Percentiles rank a stretch among this genome's conserved stretches.
Conservation (phyloP, 2,329 filamentous ascomycete species). For the Diaporthe citri region DNA sequence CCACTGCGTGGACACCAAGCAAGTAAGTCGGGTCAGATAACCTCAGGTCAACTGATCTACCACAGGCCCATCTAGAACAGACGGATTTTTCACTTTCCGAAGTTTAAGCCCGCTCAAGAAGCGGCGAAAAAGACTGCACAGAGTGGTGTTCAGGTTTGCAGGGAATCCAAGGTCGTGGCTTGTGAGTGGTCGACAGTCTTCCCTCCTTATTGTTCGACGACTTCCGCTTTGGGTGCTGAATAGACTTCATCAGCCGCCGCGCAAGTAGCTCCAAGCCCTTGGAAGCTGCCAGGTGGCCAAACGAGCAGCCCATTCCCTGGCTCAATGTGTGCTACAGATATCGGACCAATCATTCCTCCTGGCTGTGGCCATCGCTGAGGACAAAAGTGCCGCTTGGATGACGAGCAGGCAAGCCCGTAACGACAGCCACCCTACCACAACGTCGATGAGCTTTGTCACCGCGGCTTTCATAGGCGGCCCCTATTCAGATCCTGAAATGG, state of each 20-base stretch:
- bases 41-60: background rate
- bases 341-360: background rate
- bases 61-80: background rate
- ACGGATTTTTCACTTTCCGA: background rate
- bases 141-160: background rate
- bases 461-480: conserved; percentile 16
- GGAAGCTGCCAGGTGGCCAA: background rate
- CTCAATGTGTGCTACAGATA: no score
- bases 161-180: background rate
- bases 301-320: background rate
- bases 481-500: conserved; percentile 34
- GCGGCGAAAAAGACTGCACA: background rate
- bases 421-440: background rate
- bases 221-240: conserved; percentile 29
- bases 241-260: conserved; percentile 17
- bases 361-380: background rate
- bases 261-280: background rate
- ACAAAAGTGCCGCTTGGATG: background rate
- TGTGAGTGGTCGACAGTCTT: background rate
- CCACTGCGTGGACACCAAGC: no score
- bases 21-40: background rate
- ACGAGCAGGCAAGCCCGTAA: background rate
- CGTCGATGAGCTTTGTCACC: conserved; percentile 14
- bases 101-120: background rate
- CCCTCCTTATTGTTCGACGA: background rate